Base-by-base conservation (phyloP, 2,329 filamentous ascomycete genomes). In the Diaporthe vaccinii region DNA sequence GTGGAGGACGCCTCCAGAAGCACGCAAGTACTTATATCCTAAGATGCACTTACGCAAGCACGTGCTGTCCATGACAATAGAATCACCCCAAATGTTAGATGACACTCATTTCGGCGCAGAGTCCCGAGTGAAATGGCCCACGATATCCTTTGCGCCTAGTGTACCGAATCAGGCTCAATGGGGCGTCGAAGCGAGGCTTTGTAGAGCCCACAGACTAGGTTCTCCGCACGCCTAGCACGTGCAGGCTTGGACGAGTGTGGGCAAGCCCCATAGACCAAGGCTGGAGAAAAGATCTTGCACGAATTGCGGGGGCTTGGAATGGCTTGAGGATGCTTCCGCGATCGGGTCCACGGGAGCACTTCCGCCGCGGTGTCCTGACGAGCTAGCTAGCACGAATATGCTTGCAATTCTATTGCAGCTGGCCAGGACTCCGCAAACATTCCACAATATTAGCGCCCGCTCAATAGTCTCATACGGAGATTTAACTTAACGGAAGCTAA, bases 221-320 rank as follows among this genome's bases (percentile, higher is more conserved):
- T 76, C 72, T 74, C 75, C 75, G 72, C 75, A 76, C 28, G 17
- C 14, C 6, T 57, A 69, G 57, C 53, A 65, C 20, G 31, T 65
- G 53, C 22, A 20, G 25, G 57, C 72, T 72, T 72, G 58, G n/a
- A 62, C 67, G 25, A 71, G 34, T 55, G 41, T 53, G 74, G 74
- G 28, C 44, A 75, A 74, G 71, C 55, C 62, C 55, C 57, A 25
- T 67, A n/a, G 28, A 57, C 55, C 49, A 65, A 41, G 69, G 9
- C 49, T 74, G 72, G 75, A 74, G 73, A 76, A 76, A 72, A 49
- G 14, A 61, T 74, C 72, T 62, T 76, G 68, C 75, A 76, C 75
- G 75, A 74, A 74, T 76, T 61, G 75, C 44, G 34, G 28, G 41
- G 41, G 25, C 36, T 28, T 25, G 25, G 28, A n/a, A 22, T 28